Conservation (phyloP, 139 green algal species). For the Chlamydomonas schloesseri region DNA sequence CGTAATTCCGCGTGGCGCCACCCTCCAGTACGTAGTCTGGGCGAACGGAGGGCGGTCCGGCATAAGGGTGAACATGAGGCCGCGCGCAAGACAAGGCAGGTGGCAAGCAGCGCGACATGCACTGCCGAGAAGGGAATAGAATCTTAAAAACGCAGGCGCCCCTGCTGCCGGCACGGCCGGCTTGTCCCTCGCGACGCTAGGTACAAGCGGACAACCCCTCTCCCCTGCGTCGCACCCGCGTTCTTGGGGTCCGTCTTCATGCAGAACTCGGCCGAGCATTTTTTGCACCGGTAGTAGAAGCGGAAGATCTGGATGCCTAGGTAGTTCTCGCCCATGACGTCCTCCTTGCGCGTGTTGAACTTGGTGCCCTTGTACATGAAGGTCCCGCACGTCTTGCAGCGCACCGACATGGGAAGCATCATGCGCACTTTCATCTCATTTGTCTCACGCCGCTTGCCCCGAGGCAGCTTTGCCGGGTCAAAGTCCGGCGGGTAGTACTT, state of each 20-base stretch:
- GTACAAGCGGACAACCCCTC: too few species aligned
- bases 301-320: slow-evolving; percentile 94
- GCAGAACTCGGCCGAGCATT: slow-evolving; percentile 93
- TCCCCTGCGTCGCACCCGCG: too few species aligned
- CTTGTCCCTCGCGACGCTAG: too few species aligned
- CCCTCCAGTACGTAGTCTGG: slow-evolving; percentile 94
- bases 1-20: slow-evolving; percentile 95
- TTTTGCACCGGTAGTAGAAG: slow-evolving; percentile 97
- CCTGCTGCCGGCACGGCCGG: too few species aligned
- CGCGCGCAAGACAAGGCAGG: too few species aligned
- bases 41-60: too few species aligned
- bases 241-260: slow-evolving; percentile 99
- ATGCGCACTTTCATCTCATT: slow-evolving; percentile 96
- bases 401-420: slow-evolving; percentile 98
- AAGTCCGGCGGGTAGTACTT: slow-evolving; percentile 91
- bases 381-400: slow-evolving; percentile 95
- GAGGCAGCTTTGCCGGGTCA: slow-evolving; percentile 90
- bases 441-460: slow-evolving; percentile 76
- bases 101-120: too few species aligned
- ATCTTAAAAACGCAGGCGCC: too few species aligned
- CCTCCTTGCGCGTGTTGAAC: slow-evolving; percentile 98
- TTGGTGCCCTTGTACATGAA: slow-evolving; percentile 99
- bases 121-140: too few species aligned
- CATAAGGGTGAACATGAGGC: too few species aligned
- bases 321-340: slow-evolving; percentile 93